phyloP scores from a whole-genome alignment of 2,329 filamentous ascomycete genomes.

The Albophoma yamanashiensis region DNA sequence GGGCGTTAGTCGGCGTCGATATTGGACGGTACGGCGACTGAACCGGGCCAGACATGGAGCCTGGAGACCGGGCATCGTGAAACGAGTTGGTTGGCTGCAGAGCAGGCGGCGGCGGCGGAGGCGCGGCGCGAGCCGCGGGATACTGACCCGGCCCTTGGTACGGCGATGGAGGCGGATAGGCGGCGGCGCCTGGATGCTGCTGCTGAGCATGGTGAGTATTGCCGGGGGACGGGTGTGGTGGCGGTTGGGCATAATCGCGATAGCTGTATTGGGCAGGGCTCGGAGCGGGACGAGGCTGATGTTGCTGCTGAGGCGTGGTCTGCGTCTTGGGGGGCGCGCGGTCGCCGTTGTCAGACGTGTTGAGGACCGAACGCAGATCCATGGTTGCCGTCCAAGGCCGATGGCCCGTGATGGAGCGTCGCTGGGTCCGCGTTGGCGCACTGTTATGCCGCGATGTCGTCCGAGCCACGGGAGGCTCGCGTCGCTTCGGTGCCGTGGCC shows the following conservation, averaged over 20 bases:
- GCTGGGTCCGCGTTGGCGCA: not conserved
- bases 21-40: conserved; percentile 38
- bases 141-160: conserved; percentile 31
- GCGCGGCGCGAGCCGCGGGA: conserved; percentile 29
- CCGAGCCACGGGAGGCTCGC: not conserved
- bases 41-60: conserved; percentile 21
- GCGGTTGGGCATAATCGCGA: conserved; percentile 35
- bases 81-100: conserved; percentile 32
- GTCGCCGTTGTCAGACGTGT: conserved; percentile 37
- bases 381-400: conserved; percentile 17
- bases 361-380: conserved; percentile 46
- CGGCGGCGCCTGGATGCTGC: conserved; percentile 17
- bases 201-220: conserved; percentile 21
- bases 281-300: conserved; percentile 22
- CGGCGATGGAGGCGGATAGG: conserved; percentile 27
- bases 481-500: not conserved
- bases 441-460: not conserved
- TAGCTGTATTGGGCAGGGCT: conserved; percentile 33
- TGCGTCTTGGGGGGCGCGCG: conserved; percentile 22
- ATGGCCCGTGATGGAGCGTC: not conserved
- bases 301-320: conserved; percentile 20
- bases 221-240: conserved; percentile 34
- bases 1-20: conserved; percentile 27
- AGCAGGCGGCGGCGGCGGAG: conserved; percentile 19
- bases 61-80: conserved; percentile 40